phyloP scores from a whole-genome alignment of 2,329 filamentous ascomycete genomes.

The Penicillium sp. region DNA sequence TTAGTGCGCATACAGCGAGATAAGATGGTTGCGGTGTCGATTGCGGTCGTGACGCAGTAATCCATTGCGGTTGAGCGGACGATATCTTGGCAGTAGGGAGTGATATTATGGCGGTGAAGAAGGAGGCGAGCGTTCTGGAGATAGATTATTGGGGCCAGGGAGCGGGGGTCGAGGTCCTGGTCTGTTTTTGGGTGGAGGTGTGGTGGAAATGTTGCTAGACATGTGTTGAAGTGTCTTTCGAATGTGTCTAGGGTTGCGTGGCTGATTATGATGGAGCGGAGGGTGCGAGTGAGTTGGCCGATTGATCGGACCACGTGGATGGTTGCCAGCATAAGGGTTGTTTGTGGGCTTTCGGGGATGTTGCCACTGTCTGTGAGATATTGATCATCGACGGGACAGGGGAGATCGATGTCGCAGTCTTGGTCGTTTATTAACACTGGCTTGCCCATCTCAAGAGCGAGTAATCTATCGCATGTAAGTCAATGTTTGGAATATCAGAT shows the following conservation, averaged over 20 bases:
- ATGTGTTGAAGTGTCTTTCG: slow-evolving; percentile 76
- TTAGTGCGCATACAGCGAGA: slow-evolving; percentile 59
- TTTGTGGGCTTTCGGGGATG: slow-evolving; percentile 50
- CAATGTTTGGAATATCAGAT: background rate
- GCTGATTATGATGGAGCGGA: slow-evolving; percentile 67
- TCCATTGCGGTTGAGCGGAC: slow-evolving; percentile 72
- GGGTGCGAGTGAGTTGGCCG: slow-evolving; percentile 67
- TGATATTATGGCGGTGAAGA: slow-evolving; percentile 85
- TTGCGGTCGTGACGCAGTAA: slow-evolving; percentile 69
- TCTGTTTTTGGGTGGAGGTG: slow-evolving; percentile 68
- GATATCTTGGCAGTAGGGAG: slow-evolving; percentile 65
- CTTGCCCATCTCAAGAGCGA: slow-evolving; percentile 76
- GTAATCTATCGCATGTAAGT: slow-evolving; percentile 49
- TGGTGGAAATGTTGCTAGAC: slow-evolving; percentile 72
- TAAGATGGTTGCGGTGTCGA: slow-evolving; percentile 77
- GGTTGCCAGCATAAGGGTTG: slow-evolving; percentile 72
- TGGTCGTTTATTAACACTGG: slow-evolving; percentile 81
- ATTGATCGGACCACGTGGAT: slow-evolving; percentile 81
- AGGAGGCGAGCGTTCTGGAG: slow-evolving; percentile 81
- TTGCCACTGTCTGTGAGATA: slow-evolving; percentile 51
- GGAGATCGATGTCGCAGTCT: slow-evolving; percentile 82
- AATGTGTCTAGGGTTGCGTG: slow-evolving; percentile 70
- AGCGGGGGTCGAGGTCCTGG: slow-evolving; percentile 68
- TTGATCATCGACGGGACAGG: slow-evolving; percentile 77
- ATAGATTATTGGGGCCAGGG: slow-evolving; percentile 72